A percentile compares a stretch with the other conserved stretches of the same genome.
Conservation (phyloP, 2,329 filamentous ascomycete genomes). For the Cryphonectria naterciae region DNA sequence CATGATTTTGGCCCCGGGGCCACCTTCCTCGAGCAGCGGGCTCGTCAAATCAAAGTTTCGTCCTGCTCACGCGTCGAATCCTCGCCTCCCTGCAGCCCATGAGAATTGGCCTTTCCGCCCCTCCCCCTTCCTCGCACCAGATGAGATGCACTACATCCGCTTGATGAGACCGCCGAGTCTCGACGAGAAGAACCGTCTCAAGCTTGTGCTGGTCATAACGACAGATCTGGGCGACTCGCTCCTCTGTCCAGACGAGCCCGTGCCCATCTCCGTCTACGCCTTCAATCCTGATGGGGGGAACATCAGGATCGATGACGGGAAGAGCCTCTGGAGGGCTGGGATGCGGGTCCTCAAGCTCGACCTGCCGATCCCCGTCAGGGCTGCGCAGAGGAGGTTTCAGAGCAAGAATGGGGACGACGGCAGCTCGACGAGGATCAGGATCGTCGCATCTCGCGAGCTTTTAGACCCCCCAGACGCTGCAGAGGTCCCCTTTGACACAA, state of each 20-base stretch:
- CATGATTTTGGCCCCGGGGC: neutral
- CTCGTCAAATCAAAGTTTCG: neutral
- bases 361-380: slow-evolving; percentile 33
- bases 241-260: slow-evolving; percentile 48
- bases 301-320: slow-evolving; percentile 2
- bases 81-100: neutral
- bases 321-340: slow-evolving; percentile 37
- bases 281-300: neutral
- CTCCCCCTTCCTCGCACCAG: neutral
- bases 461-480: slow-evolving; percentile 30
- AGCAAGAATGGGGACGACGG: neutral
- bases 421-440: slow-evolving; percentile 33
- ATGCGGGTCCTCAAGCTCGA: slow-evolving; percentile 44
- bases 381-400: neutral
- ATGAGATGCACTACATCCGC: slow-evolving; percentile 60
- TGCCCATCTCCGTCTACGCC: slow-evolving; percentile 45
- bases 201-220: slow-evolving; percentile 57
- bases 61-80: neutral
- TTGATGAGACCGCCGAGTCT: slow-evolving; percentile 54
- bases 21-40: neutral
- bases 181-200: slow-evolving; percentile 37
- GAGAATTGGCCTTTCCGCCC: neutral
- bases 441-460: slow-evolving; percentile 31
- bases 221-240: slow-evolving; percentile 63
- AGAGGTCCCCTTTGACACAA: slow-evolving; percentile 32